Percentiles rank a stretch among this genome's conserved stretches.
Evolutionary conservation across 1,284 basidiomycete genomes (phyloP).

Genomic region (Mycena sp.): DNA sequence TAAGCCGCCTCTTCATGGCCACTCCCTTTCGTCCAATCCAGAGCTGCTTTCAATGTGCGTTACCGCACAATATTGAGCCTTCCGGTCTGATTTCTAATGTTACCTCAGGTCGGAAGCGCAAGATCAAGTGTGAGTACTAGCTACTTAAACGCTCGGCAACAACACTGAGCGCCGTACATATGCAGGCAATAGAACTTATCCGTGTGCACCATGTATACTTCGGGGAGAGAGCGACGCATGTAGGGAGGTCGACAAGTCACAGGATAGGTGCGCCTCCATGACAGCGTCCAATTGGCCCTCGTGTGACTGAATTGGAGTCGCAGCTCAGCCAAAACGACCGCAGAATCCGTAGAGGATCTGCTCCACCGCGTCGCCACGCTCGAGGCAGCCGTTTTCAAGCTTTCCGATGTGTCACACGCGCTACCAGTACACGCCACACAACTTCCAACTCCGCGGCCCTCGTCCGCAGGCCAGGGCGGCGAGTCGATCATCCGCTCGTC

Average conservation of each 20-base stretch:
- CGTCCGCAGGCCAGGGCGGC: neutral
- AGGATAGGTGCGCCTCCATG: constrained; percentile 1
- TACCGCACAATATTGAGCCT: neutral
- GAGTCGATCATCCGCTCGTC: constrained; percentile 31
- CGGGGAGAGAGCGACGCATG: constrained; percentile 19
- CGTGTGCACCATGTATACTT: constrained; percentile 22
- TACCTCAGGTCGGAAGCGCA: constrained; percentile 17
- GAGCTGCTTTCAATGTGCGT: constrained; percentile 23
- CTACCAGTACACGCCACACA: neutral
- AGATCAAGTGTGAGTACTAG: constrained; percentile 17
- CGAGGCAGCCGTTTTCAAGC: constrained; percentile 11
- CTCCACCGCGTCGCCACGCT: constrained; percentile 19
- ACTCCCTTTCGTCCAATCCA: constrained; percentile 23
- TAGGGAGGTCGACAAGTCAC: constrained; percentile 21
- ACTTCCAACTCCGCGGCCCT: constrained; percentile 9
- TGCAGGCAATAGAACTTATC: constrained; percentile 21
- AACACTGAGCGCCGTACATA: neutral
- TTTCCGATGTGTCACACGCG: neutral
- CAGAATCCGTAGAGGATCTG: constrained; percentile 18
- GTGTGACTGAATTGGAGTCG: too few species aligned
- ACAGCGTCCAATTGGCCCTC: too few species aligned
- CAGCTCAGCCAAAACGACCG: constrained; percentile 15
- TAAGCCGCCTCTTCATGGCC: too few species aligned
- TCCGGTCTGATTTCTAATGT: neutral
- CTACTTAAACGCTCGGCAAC: neutral